Percentiles rank a stretch among this genome's conserved stretches.
Evolutionary conservation across 257 asterid species (phyloP).

Genomic region (Nicotiana sylvestris): DNA sequence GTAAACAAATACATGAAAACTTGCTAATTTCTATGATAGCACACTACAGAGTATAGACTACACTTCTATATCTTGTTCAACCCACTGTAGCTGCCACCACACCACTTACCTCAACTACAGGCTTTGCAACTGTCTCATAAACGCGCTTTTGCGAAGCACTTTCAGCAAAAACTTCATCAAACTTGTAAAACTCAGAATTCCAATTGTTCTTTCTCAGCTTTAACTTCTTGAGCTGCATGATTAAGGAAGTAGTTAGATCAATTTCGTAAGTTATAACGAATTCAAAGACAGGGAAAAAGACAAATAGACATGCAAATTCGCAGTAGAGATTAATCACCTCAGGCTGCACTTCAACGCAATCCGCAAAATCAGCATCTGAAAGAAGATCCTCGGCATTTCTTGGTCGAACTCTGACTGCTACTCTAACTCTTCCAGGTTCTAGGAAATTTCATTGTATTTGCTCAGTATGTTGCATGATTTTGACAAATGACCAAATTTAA

Average conservation of each 20-base stretch:
- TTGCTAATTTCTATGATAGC: background rate
- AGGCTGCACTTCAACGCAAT: slow-evolving; percentile 80
- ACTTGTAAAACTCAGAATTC: slow-evolving; percentile 71
- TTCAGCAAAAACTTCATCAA: slow-evolving; percentile 77
- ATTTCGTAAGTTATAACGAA: background rate
- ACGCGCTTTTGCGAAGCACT: slow-evolving; percentile 85
- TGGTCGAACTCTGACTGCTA: slow-evolving; percentile 86
- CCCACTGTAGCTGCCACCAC: background rate
- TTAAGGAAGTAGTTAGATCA: background rate
- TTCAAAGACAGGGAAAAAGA: background rate
- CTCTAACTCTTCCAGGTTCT: slow-evolving; percentile 93
- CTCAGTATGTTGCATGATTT: background rate
- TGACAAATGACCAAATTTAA: background rate
- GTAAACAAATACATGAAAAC: background rate
- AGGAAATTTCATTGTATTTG: background rate
- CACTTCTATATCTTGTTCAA: background rate
- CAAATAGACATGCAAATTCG: background rate
- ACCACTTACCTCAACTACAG: slow-evolving; percentile 76
- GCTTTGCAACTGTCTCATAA: slow-evolving; percentile 88
- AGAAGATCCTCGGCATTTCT: slow-evolving; percentile 66
- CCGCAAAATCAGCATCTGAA: slow-evolving; percentile 66
- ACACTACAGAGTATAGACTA: too few relatives aligned
- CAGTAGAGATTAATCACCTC: slow-evolving; percentile 48
- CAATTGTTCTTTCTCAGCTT: slow-evolving; percentile 85
- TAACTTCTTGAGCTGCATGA: slow-evolving; percentile 66